Base-by-base conservation (phyloP, 164 flowering plant species). In the Chimonanthus salicifolius region DNA sequence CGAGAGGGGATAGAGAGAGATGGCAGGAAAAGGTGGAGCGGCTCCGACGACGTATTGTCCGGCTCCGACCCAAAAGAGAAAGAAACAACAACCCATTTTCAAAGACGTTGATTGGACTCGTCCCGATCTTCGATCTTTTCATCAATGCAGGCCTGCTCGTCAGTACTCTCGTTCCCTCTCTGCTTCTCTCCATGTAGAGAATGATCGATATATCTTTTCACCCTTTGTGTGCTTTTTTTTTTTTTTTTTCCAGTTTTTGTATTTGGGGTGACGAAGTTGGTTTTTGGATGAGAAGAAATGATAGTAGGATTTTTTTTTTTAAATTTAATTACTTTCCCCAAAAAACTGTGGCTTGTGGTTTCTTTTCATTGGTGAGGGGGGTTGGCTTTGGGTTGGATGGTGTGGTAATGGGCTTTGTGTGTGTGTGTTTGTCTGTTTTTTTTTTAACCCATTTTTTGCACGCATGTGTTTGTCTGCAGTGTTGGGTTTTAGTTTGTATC, bases 71-170 rank as follows among this genome's bases (percentile, higher is more conserved):
- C 48, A 33, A 45, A 66, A 66, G 68, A 44, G 45, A 68, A 78
- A 73, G 48, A 77, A 71, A 21, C 45, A 67, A 51, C 81, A 76
- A 16, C 81, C 84, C 74, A 68, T 86, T 62, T 82, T 85, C 76
- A 76, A 76, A 69, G 88, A 82, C 72, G 82, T 75, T 67, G 88
- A 91, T 68, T 89, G 94, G 90, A 87, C 86, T 72, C 89, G 99
- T 8, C 84, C 96, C 20, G 99, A 95, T 67, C 92, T 93, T 74
- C 97, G 99, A 9, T 83, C 81, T 71, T 87, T 93, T 76, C 94
- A 87, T 58, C 89, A 93, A 74, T 95, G 99, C 85, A 77, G 99
- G 33, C 99, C 98, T 50, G 97, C 99, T 43, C 90, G 99, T 94
- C 67, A 64, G 84, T 69, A 64, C 44, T 20, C 58, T 51, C 72